Conservation (phyloP, 805 yeast species). For the Teunomyces atbi region DNA sequence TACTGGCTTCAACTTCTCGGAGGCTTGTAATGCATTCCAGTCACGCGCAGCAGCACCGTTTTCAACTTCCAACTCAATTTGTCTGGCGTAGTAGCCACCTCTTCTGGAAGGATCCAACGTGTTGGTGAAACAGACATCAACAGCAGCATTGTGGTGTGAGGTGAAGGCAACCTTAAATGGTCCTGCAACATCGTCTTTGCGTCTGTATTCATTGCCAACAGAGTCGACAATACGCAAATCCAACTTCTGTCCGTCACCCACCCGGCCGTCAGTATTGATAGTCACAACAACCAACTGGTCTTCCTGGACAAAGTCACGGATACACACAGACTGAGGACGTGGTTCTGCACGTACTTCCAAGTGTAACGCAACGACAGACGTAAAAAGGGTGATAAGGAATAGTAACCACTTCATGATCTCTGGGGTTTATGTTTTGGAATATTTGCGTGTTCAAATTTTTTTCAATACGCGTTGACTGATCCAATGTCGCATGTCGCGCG, state of each 20-base stretch:
- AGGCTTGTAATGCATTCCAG: slow-evolving; percentile 92
- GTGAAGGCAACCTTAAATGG: slow-evolving; percentile 77
- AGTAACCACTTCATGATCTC: slow-evolving; percentile 11
- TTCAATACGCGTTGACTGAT: slow-evolving; percentile 10
- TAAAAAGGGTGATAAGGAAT: slow-evolving; percentile 15
- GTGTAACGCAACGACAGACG: slow-evolving; percentile 41
- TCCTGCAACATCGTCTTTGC: slow-evolving; percentile 75
- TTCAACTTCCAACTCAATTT: slow-evolving; percentile 86
- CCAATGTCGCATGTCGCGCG: slow-evolving; percentile 1
- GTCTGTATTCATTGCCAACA: slow-evolving; percentile 77
- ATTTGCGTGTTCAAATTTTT: slow-evolving; percentile 15
- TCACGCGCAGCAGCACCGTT: slow-evolving; percentile 97
- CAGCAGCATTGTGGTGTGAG: slow-evolving; percentile 75
- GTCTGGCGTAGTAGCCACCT: slow-evolving; percentile 50
- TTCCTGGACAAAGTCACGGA: slow-evolving; percentile 85
- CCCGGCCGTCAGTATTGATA: slow-evolving; percentile 67
- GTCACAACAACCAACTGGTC: slow-evolving; percentile 87
- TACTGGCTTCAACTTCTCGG: slow-evolving; percentile 88
- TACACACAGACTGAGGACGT: slow-evolving; percentile 65
- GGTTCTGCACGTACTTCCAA: slow-evolving; percentile 52
- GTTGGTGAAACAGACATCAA: slow-evolving; percentile 91
- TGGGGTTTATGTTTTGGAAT: neutral
- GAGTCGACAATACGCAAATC: slow-evolving; percentile 69
- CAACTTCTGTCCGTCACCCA: slow-evolving; percentile 86
- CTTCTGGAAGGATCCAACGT: slow-evolving; percentile 16